Evolutionary conservation across 1,284 basidiomycete genomes (phyloP).

Genomic region (Vanrija sp.): DNA sequence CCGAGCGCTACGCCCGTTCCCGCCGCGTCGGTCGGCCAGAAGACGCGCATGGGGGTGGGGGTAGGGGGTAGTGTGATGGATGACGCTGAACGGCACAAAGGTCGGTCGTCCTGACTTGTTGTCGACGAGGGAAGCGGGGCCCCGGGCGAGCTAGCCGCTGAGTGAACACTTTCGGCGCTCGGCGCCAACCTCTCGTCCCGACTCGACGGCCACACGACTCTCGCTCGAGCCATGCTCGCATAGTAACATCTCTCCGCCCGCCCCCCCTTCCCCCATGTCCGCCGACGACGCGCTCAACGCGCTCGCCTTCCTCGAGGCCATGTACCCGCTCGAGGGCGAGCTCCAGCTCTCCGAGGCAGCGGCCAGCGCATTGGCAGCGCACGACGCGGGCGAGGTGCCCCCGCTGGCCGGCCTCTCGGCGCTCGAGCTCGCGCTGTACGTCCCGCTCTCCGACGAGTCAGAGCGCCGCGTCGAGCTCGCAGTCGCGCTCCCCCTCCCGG

Average conservation of each 20-base stretch:
- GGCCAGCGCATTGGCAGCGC: conserved; percentile 4
- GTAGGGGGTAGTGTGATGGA: too few relatives aligned
- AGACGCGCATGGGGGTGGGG: conserved; percentile 21
- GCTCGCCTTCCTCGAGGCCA: conserved; percentile 37
- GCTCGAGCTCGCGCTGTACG: conserved; percentile 7
- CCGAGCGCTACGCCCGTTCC: conserved; percentile 25
- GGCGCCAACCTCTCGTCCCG: too few relatives aligned
- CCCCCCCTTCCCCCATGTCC: neutral
- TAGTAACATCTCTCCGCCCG: too few relatives aligned
- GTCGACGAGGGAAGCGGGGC: too few relatives aligned
- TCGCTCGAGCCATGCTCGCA: too few relatives aligned
- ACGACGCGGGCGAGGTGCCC: neutral
- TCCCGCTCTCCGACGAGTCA: conserved; percentile 1
- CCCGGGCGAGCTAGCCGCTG: too few relatives aligned
- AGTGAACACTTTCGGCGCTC: too few relatives aligned
- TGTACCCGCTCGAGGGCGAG: conserved; percentile 41
- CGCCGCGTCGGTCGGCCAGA: conserved; percentile 31
- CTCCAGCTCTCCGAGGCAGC: conserved; percentile 21
- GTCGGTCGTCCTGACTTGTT: too few relatives aligned
- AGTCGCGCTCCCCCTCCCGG: neutral
- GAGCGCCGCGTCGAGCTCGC: neutral
- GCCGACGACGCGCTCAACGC: conserved; percentile 15
- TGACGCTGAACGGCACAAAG: too few relatives aligned
- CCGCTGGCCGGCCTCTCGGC: neutral
- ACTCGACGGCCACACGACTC: too few relatives aligned